Evolutionary conservation across 2,329 filamentous ascomycete species (phyloP).

Genomic region (Fusarium brachygibbosum): DNA sequence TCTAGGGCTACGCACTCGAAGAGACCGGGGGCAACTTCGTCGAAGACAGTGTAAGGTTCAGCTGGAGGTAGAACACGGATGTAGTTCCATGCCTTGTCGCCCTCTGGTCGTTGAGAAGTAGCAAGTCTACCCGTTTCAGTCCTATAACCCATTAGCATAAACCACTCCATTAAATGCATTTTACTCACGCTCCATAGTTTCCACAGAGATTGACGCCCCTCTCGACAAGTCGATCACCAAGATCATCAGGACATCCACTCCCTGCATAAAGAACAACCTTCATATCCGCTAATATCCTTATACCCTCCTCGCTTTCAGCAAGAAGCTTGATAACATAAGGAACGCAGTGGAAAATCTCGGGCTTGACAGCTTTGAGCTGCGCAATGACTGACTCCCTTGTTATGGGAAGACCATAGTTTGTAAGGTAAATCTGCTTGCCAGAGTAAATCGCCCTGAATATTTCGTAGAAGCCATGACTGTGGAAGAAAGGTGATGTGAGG

Average conservation of each 20-base stretch:
- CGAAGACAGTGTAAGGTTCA: slow-evolving; percentile 46
- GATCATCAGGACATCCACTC: slow-evolving; percentile 69
- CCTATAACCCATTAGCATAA: slow-evolving; percentile 12
- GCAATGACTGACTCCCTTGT: slow-evolving; percentile 63
- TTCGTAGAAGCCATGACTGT: slow-evolving; percentile 70
- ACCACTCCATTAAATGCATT: accelerated
- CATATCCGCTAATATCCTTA: slow-evolving; percentile 59
- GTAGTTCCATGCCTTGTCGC: slow-evolving; percentile 51
- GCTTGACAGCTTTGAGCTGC: slow-evolving; percentile 53
- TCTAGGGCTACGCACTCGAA: slow-evolving; percentile 57
- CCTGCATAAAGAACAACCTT: slow-evolving; percentile 71
- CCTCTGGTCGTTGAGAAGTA: slow-evolving; percentile 44
- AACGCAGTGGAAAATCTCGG: slow-evolving; percentile 71
- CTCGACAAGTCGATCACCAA: slow-evolving; percentile 66
- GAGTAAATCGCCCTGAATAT: slow-evolving; percentile 67
- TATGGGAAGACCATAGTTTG: slow-evolving; percentile 68
- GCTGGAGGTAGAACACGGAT: slow-evolving; percentile 50
- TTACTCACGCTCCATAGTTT: slow-evolving; percentile 68
- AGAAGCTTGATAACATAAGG: slow-evolving; percentile 75
- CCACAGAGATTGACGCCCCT: slow-evolving; percentile 67
- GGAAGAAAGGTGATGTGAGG: slow-evolving; percentile 69
- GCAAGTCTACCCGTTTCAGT: slow-evolving; percentile 50
- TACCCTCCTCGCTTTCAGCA: slow-evolving; percentile 68
- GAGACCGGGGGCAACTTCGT: slow-evolving; percentile 50
- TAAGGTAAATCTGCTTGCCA: slow-evolving; percentile 64